Percentiles rank a stretch among this genome's conserved stretches.
Conservation (phyloP, 140 eudicot species). For the Stevia rebaudiana region DNA sequence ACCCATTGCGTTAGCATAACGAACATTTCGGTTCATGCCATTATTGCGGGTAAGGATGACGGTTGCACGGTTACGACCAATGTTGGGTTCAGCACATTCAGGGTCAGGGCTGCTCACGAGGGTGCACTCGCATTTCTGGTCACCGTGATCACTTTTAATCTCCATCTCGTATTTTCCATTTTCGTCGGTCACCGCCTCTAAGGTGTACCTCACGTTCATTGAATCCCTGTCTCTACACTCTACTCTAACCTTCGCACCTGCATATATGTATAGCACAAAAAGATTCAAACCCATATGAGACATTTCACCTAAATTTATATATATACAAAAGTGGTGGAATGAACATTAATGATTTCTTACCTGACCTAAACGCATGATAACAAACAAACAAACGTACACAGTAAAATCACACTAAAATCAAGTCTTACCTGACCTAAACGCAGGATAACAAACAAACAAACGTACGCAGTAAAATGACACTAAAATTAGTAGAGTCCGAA, state of each 20-base stretch:
- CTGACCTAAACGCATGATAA: too few relatives aligned
- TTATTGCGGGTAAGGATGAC: slow-evolving; percentile 76
- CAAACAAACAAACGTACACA: too few relatives aligned
- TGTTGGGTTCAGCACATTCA: slow-evolving; percentile 33
- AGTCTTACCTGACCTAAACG: too few relatives aligned
- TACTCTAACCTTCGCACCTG: slow-evolving; percentile 59
- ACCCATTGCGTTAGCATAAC: slow-evolving; percentile 68
- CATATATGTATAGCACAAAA: neutral
- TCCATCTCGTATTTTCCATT: slow-evolving; percentile 47
- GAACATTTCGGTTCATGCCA: slow-evolving; percentile 44
- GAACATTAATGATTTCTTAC: too few relatives aligned
- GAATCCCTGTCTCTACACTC: slow-evolving; percentile 44
- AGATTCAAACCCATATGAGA: too few relatives aligned
- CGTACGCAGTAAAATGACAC: too few relatives aligned
- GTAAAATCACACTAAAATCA: too few relatives aligned
- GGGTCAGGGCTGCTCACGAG: slow-evolving; percentile 52
- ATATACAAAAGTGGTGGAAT: too few relatives aligned
- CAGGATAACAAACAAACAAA: too few relatives aligned
- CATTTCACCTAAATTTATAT: too few relatives aligned
- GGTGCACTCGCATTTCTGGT: slow-evolving; percentile 50
- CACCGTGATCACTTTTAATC: slow-evolving; percentile 46
- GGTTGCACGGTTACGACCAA: slow-evolving; percentile 61
- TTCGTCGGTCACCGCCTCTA: slow-evolving; percentile 34
- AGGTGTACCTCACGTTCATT: slow-evolving; percentile 28
- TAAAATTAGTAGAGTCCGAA: too few relatives aligned